Percentiles rank a stretch among this genome's conserved stretches.
Evolutionary conservation across 1,284 basidiomycete genomes (phyloP).

Genomic region (Taiwanofungus camphoratus): DNA sequence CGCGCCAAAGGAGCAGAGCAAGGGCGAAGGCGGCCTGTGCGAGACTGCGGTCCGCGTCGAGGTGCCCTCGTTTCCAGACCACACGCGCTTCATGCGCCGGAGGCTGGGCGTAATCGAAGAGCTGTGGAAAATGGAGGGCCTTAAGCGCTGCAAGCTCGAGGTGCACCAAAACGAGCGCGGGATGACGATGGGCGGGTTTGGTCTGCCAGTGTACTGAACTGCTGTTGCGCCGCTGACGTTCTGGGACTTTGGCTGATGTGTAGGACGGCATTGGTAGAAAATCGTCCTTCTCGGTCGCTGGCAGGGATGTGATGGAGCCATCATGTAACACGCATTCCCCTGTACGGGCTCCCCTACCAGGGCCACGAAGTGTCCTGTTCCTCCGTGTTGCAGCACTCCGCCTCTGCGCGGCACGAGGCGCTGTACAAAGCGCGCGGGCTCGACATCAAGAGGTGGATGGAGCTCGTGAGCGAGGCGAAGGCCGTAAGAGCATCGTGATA

Average conservation of each 20-base stretch:
- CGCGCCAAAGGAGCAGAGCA: too few relatives aligned
- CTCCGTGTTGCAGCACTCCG: slow-evolving; percentile 50
- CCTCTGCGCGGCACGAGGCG: slow-evolving; percentile 50
- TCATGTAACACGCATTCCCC: slow-evolving; percentile 15
- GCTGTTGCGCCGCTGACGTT: slow-evolving; percentile 59
- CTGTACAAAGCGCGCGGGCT: slow-evolving; percentile 56
- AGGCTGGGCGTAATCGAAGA: slow-evolving; percentile 39
- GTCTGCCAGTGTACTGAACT: slow-evolving; percentile 58
- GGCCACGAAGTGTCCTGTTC: slow-evolving; percentile 67
- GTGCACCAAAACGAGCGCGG: slow-evolving; percentile 51
- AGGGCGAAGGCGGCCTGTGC: slow-evolving; percentile 10
- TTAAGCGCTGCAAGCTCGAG: slow-evolving; percentile 53
- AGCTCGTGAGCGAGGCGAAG: slow-evolving; percentile 48
- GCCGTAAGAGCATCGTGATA: too few relatives aligned
- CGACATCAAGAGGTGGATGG: slow-evolving; percentile 57
- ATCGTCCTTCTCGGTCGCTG: neutral
- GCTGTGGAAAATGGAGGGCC: slow-evolving; percentile 42
- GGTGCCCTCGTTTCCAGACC: slow-evolving; percentile 58
- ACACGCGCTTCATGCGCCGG: slow-evolving; percentile 55
- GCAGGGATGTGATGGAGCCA: slow-evolving; percentile 67
- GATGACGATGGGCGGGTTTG: slow-evolving; percentile 55
- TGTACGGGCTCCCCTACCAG: slow-evolving; percentile 52
- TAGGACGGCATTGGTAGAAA: neutral
- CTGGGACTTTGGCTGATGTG: slow-evolving; percentile 54
- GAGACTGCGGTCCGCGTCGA: slow-evolving; percentile 40